Percentiles rank a stretch among this genome's conserved stretches.
Evolutionary conservation across 2,329 filamentous ascomycete genomes (phyloP).

Genomic region (Monascus ruber): DNA sequence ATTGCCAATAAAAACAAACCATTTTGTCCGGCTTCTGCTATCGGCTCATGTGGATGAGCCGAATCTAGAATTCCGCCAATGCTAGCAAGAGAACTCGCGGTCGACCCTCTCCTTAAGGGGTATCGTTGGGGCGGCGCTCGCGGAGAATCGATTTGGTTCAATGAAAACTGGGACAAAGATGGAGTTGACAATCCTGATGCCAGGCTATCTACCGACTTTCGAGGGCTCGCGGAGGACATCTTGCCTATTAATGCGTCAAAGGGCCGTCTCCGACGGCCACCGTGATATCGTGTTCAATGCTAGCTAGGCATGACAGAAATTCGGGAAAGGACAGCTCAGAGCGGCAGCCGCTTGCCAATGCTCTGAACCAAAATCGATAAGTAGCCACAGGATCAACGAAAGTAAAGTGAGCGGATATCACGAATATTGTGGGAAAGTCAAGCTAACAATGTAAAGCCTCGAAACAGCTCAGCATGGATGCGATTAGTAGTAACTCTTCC

Average conservation of each 20-base stretch:
- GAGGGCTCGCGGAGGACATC: slow-evolving; percentile 52
- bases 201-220: slow-evolving; percentile 56
- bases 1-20: slow-evolving; percentile 37
- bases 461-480: no score
- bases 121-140: slow-evolving; percentile 23
- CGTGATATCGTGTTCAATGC: slow-evolving; percentile 15
- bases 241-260: slow-evolving; percentile 23
- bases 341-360: slow-evolving; percentile 1
- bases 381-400: no score
- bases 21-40: slow-evolving; percentile 72
- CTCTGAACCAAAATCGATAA: not conserved
- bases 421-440: no score
- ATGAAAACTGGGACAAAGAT: slow-evolving; percentile 39
- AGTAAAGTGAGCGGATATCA: no score
- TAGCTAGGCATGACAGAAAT: slow-evolving; percentile 26
- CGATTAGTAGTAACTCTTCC: slow-evolving; percentile 11
- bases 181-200: slow-evolving; percentile 43
- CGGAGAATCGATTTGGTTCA: slow-evolving; percentile 25
- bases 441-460: no score
- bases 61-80: slow-evolving; percentile 74
- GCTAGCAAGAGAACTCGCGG: slow-evolving; percentile 76
- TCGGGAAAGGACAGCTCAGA: slow-evolving; percentile 7
- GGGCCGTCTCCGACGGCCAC: slow-evolving; percentile 23
- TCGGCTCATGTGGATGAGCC: slow-evolving; percentile 46
- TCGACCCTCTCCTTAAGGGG: slow-evolving; percentile 58